These are phyloP conservation scores for Adansonia grandidieri DNA, from an alignment of 441 rosid genomes.

Conservation along the genomic window DNA sequence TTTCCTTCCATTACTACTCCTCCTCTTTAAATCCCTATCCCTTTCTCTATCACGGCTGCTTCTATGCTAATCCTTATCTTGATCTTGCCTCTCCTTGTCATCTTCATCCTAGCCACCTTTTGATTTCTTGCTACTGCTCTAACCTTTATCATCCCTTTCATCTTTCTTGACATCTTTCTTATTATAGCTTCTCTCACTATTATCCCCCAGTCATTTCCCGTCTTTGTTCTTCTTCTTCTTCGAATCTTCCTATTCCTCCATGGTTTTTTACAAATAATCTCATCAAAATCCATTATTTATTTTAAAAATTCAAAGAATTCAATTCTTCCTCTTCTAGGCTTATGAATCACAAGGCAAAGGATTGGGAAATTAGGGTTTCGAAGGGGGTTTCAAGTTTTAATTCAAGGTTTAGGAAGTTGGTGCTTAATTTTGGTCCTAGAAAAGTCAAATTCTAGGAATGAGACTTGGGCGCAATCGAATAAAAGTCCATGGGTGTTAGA, in stretches of 20 bases:
- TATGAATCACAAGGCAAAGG: background rate
- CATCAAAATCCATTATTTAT: constrained; percentile 79
- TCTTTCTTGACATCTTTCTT: constrained; percentile 63
- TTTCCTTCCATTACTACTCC: constrained; percentile 30
- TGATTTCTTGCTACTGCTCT: constrained; percentile 59
- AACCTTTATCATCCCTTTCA: too few species aligned
- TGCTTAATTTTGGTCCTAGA: background rate
- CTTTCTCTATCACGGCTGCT: constrained; percentile 49
- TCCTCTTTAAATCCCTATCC: constrained; percentile 36
- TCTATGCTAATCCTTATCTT: constrained; percentile 49
- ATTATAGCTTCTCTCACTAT: constrained; percentile 72
- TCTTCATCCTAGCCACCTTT: constrained; percentile 52
- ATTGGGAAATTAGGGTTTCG: constrained; percentile 48
- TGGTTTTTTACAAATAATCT: constrained; percentile 89
- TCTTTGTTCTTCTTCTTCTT: constrained; percentile 48
- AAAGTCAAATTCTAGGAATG: background rate
- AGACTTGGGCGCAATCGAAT: constrained; percentile 17
- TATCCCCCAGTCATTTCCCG: constrained; percentile 46
- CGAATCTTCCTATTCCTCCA: constrained; percentile 59
- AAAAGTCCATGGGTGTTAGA: background rate
- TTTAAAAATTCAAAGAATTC: background rate
- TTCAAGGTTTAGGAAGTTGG: background rate
- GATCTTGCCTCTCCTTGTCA: constrained; percentile 55
- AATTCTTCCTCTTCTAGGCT: constrained; percentile 3
- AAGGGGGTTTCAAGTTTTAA: constrained; percentile 44